Evolutionary conservation across 306 rosid genomes (phyloP).

Genomic region (Rosa chinensis): DNA sequence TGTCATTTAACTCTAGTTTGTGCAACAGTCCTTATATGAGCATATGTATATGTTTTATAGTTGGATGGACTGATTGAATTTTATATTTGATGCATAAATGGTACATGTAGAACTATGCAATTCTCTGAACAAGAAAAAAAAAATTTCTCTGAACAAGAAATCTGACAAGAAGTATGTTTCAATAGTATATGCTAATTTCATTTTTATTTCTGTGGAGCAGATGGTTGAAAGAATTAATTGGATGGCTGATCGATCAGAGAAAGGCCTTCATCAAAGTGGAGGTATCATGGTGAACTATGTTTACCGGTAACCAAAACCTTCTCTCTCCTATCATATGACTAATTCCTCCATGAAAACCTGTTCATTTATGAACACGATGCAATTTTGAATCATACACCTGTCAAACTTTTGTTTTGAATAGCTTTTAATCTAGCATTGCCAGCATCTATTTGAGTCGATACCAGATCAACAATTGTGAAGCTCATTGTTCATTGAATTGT

Average conservation of each 20-base stretch:
- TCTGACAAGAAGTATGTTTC: neutral
- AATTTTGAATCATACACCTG: neutral
- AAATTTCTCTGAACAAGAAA: neutral
- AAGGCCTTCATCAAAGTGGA: constrained; percentile 83
- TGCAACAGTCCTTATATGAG: neutral
- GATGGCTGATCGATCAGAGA: constrained; percentile 87
- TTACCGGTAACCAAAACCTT: constrained; percentile 53
- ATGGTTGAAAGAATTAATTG: constrained; percentile 89
- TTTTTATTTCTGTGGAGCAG: constrained; percentile 46
- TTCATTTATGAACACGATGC: neutral
- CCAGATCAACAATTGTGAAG: neutral
- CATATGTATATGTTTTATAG: neutral
- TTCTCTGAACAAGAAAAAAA: neutral
- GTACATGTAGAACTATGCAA: constrained; percentile 16
- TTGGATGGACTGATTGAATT: neutral
- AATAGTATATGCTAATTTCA: neutral
- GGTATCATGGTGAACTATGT: constrained; percentile 97
- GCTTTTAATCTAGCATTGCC: neutral
- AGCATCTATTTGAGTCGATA: neutral
- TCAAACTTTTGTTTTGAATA: neutral
- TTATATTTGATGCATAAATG: constrained; percentile 11
- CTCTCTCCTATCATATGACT: neutral
- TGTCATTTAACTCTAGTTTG: constrained; percentile 26
- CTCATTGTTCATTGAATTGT: neutral
- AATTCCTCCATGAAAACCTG: neutral